A percentile compares a stretch with the other conserved stretches of the same genome.
phyloP scores from a whole-genome alignment of 1,139 yeast genomes.

The Nakaseomyces nivariensis region DNA sequence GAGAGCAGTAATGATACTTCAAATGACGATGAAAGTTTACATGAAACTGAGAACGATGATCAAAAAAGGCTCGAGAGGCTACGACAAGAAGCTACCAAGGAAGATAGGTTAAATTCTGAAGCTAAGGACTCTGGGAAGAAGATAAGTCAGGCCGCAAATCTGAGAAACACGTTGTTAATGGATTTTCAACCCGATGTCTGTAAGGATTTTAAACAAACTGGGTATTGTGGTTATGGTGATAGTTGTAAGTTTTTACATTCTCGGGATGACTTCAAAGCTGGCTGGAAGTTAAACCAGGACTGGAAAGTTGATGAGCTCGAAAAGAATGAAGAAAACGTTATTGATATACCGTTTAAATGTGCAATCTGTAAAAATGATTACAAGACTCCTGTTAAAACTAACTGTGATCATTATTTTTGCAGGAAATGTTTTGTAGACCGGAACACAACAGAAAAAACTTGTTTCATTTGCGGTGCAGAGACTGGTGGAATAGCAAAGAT shows the following conservation, averaged over 20 bases:
- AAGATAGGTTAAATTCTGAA: conserved; percentile 2
- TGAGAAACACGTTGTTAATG: conserved; percentile 62
- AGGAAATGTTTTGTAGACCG: conserved; percentile 49
- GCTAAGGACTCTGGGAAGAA: conserved; percentile 6
- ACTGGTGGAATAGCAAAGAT: conserved; percentile 42
- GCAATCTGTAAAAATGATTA: conserved; percentile 52
- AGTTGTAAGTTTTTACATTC: conserved; percentile 93
- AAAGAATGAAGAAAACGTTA: conserved; percentile 7
- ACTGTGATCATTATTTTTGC: conserved; percentile 62
- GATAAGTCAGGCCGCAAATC: conserved; percentile 37
- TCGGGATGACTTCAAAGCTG: conserved; percentile 74
- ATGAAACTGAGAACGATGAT: not conserved
- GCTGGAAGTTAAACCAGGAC: conserved; percentile 58
- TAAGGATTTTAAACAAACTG: conserved; percentile 84
- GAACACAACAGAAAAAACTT: conserved; percentile 38
- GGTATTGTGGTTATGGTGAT: conserved; percentile 96
- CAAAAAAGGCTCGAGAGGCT: not conserved
- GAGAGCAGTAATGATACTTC: too few species aligned
- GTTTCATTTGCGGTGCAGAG: conserved; percentile 50
- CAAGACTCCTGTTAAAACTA: conserved; percentile 48
- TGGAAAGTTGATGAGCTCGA: conserved; percentile 44
- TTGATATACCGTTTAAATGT: conserved; percentile 49
- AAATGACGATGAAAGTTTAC: not conserved
- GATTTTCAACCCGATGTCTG: conserved; percentile 95
- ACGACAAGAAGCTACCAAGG: not conserved